Evolutionary conservation across 2,329 filamentous ascomycete genomes (phyloP).

Genomic region (Aspergillus brunneoviolaceus): DNA sequence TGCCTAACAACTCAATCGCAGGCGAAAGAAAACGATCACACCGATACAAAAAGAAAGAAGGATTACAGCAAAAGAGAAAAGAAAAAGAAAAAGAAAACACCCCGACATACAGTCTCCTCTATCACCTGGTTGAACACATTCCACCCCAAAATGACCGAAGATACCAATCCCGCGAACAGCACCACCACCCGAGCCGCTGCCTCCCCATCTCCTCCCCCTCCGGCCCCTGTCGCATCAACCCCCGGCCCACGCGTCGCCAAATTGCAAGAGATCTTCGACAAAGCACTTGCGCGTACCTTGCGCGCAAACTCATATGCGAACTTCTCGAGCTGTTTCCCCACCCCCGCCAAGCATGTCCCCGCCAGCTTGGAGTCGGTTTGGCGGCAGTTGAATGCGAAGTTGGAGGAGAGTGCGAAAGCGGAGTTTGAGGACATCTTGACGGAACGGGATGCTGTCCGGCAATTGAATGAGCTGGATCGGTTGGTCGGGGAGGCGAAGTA

Average conservation of each 20-base stretch:
- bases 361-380: conserved; percentile 58
- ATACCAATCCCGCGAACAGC: conserved; percentile 12
- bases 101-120: neutral
- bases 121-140: neutral
- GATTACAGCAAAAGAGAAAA: too few relatives aligned
- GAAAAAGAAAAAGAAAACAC: neutral
- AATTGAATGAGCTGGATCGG: conserved; percentile 61
- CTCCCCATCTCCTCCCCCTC: conserved; percentile 53
- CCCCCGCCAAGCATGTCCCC: conserved; percentile 57
- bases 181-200: conserved; percentile 15
- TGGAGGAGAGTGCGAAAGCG: conserved; percentile 57
- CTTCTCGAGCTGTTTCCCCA: conserved; percentile 64
- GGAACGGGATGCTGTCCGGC: conserved; percentile 56
- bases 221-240: conserved; percentile 54
- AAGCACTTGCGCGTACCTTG: conserved; percentile 60
- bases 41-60: too few relatives aligned
- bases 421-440: conserved; percentile 62
- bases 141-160: conserved; percentile 22
- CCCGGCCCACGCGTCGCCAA: conserved; percentile 61
- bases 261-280: conserved; percentile 59
- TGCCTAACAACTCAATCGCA: neutral
- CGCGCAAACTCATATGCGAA: conserved; percentile 61
- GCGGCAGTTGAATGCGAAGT: conserved; percentile 57
- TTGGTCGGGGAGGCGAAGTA: conserved; percentile 59
- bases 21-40: neutral